Base-by-base conservation (phyloP, 495 filamentous ascomycete species). In the Hypoxylon intermedium region DNA sequence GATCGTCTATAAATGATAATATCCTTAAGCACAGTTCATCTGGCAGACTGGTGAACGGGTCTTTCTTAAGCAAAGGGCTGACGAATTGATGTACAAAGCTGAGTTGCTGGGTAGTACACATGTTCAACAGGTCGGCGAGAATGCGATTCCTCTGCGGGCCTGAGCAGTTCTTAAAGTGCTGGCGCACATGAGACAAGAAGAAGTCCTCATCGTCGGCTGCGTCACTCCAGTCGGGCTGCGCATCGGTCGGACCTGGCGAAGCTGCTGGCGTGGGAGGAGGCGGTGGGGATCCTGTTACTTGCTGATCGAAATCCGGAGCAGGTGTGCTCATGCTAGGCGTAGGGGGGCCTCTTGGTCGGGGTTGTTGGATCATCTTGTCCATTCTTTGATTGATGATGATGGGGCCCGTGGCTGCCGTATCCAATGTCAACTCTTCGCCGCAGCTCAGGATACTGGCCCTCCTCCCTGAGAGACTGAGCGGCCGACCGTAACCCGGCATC, bases 1-100 rank as follows among this genome's bases (percentile, higher is more conserved):
- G 90, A 63, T 98, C 93, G 65, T 98, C 95, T 65, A 98, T 89
- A 68, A 92, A 97, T 16, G 92, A 93, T 24, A 97, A 83, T 53
- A 97, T 89, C 63, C 91, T 82, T 56, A 98, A 79, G 69, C 93
- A 97, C 33, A 98, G 74, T 72, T 98, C 94, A 72, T 93, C 92
- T 5, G 94, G 94, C 41, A 98, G 81, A 24, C 85, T 87, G 38
- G 83, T 87, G 57, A 98, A 97, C 0, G 94, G 94, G 75, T 98
- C 94, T 71, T 97, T 97, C 74, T 96, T 96, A 55, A 98, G 77
- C 42, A 92, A 79, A 30, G 94, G 94, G 60, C 89, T 89, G 49
- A 98, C 92, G 69, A 94, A 93, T 63, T 92, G 89, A 49, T 92
- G 90, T 13, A 98, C 90, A 69, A 98, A 98, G 72, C 92, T 95